Base-by-base conservation (phyloP, 1,139 yeast genomes). In the Blastobotrys capitulatus region DNA sequence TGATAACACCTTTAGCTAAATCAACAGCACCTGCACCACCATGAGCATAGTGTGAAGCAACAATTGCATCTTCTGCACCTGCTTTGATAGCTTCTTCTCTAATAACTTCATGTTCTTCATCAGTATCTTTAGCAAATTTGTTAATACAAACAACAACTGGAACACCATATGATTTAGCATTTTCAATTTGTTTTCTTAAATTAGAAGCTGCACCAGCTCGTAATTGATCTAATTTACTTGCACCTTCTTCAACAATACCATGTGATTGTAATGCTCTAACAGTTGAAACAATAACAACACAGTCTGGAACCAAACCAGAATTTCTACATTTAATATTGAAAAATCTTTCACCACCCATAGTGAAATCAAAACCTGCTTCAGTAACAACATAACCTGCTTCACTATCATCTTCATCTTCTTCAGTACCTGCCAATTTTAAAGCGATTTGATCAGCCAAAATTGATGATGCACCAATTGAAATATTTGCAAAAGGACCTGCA, bases 341-440 rank as follows among this genome's bases (percentile, higher is more conserved):
- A 73, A 92, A 92, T 67, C 97, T 80, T 73, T 92, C 98, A 67
- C 97, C 97, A 65, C 98, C 98, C 97, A 92, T 92, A 51, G 97
- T 92, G 77, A 92, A 90, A 70, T 92, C 98, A 74, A 92, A 92
- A 53, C 97, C 98, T 35, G 97, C 98, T 71, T 92, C 97, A 47
- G 97, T 90, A 52, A 90, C 89, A 52, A 89, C 97, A 65, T 84
- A 90, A 57, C 97, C 97, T 62, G 83, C 81, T 63, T 79, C 79
- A 57, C 75, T 78, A 53, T 75, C 78, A 44, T 72, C 71, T 51
- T 74, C 70, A 63, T 76, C 67, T 66, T 75, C 69, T 53, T 75
- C 77, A 26, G 80, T 82, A 67, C 96, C 96, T 42, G 94, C 89
- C 58, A 92, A 80, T 72, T 92, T 90, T 68, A 92, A 78, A 6